Base-by-base conservation (phyloP, 345 rosid species). In the Microcos paniculata region DNA sequence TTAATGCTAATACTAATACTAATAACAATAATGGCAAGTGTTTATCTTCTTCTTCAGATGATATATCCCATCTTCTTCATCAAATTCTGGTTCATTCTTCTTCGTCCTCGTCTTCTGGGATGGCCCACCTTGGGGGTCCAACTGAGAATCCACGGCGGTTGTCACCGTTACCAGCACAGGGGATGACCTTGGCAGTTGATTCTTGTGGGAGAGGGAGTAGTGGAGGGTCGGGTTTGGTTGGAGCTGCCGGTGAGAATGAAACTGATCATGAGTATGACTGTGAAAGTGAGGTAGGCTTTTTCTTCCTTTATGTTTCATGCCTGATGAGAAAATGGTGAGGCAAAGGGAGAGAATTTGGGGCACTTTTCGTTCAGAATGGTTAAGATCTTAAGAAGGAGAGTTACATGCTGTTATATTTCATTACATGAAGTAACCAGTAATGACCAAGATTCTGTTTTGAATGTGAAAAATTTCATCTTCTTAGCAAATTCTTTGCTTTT, bases 271-370 rank as follows among this genome's bases (percentile, higher is more conserved):
- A 88, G 76, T 86, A 86, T 70, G 97, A 94, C 21, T 87, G 89
- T 30, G 92, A 91, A 79, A 92, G 96, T 84, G 98, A 91, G 97
- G 98, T 91, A 9, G 35, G 77, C 16, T 9, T 15, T 62, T 62
- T 14, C 46, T 7, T 24, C 18, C 61, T 57, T 1, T 70, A 19
- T 23, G 75, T 31, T 78, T 67, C 62, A 77, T 77, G 65, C 61
- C 38, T 71, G 40, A 49, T 19, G 18, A 59, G 70, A 74, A 79
- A 74, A 40, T 75, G 59, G 19, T 23, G 28, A 66, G 62, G 58
- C 70, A 68, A 31, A 46, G 71, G 21, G 48, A 57, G 19, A 64
- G 24, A 73, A 45, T 31, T 14, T 14, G 55, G 9, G 75, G 4
- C 55, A 58, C 42, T 40, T n/a, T n/a, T 38, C 40, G 65, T 28